Conservation (phyloP, 768 basidiomycete species). For the Lentinula sp. region DNA sequence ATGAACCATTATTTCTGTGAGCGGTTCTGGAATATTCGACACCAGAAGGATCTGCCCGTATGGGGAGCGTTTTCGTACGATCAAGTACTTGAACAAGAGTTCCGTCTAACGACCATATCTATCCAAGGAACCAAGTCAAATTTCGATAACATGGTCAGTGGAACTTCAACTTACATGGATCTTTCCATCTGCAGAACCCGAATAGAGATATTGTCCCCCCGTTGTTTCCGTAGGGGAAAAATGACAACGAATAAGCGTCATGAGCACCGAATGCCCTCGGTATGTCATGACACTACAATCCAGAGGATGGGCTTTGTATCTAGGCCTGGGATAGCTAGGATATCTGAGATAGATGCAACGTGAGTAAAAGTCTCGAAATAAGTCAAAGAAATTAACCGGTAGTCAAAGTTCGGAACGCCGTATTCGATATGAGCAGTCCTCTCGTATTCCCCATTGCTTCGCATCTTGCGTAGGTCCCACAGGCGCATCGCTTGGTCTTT, state of each 20-base stretch:
- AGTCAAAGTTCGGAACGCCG: slow-evolving; percentile 66
- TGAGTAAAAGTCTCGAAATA: not conserved
- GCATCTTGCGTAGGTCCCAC: slow-evolving; percentile 95
- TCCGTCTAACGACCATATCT: slow-evolving; percentile 97
- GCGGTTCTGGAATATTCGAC: slow-evolving; percentile 34
- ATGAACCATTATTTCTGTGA: slow-evolving; percentile 30
- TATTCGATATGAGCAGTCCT: slow-evolving; percentile 41
- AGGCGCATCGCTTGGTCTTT: slow-evolving; percentile 91
- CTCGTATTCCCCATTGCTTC: slow-evolving; percentile 64
- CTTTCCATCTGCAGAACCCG: slow-evolving; percentile 80
- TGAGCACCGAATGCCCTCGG: slow-evolving; percentile 82
- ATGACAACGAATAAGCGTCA: slow-evolving; percentile 92
- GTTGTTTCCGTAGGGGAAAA: slow-evolving; percentile 94
- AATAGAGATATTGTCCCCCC: slow-evolving; percentile 90
- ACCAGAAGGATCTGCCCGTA: slow-evolving; percentile 67
- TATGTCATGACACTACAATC: slow-evolving; percentile 97
- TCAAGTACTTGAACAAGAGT: slow-evolving; percentile 79
- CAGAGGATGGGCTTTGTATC: slow-evolving; percentile 61
- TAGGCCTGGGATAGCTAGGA: slow-evolving; percentile 60
- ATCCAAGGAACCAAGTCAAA: slow-evolving; percentile 8
- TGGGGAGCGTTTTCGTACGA: slow-evolving; percentile 65
- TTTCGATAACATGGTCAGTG: not conserved
- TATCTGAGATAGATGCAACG: slow-evolving; percentile 33
- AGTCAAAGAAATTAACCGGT: slow-evolving; percentile 49
- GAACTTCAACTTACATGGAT: slow-evolving; percentile 58